Conservation (phyloP, 2,329 filamentous ascomycete species). For the Xenoacremonium recifei region DNA sequence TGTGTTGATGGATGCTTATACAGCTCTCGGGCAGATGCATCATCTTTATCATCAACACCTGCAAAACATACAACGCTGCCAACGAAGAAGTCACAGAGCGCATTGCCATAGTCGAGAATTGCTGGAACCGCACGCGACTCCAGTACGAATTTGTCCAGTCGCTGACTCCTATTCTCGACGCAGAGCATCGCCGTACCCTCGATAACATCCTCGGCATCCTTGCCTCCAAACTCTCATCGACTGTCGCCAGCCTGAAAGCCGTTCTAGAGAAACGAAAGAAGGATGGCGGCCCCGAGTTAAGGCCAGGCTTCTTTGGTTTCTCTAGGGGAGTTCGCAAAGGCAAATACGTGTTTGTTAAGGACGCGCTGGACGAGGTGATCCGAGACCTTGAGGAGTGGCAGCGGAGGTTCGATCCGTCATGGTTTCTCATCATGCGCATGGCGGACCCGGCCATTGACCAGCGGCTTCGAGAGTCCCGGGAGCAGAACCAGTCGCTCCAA, state of each 20-base stretch:
- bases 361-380: constrained; percentile 16
- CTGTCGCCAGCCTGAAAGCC: constrained; percentile 1
- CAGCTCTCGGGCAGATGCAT: too few relatives aligned
- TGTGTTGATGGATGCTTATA: too few relatives aligned
- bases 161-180: constrained; percentile 1
- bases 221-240: constrained; percentile 1
- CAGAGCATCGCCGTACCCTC: constrained; percentile 8
- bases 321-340: constrained; percentile 10
- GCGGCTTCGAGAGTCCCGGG: too few relatives aligned
- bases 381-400: constrained; percentile 23
- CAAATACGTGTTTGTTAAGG: constrained; percentile 12
- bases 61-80: too few relatives aligned
- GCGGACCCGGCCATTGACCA: constrained; percentile 15
- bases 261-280: neutral
- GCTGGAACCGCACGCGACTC: constrained; percentile 2
- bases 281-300: too few relatives aligned
- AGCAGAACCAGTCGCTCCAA: too few relatives aligned
- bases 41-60: constrained; percentile 5
- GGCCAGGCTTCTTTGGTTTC: too few relatives aligned
- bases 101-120: constrained; percentile 3
- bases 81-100: constrained; percentile 5
- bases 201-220: constrained; percentile 9
- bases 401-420: constrained; percentile 16
- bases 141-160: constrained; percentile 8
- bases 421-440: constrained; percentile 22